Conservation (phyloP, 2,329 filamentous ascomycete genomes). For the Phaeosphaeriaceae sp. region DNA sequence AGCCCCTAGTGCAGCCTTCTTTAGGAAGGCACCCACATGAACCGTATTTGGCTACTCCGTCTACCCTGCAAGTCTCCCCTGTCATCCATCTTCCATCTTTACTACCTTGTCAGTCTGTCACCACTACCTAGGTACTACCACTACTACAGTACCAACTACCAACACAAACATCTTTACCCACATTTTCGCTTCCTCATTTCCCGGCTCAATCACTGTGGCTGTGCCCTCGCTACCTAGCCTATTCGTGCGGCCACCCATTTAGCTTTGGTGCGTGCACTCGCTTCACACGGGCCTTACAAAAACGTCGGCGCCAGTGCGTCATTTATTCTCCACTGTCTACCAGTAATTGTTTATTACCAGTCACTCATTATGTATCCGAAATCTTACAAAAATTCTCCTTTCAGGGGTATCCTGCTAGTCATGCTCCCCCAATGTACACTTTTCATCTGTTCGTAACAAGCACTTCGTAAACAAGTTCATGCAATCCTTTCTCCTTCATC, state of each 20-base stretch:
- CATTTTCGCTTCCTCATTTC: too few relatives aligned
- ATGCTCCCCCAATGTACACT: background rate
- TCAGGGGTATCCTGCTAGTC: constrained; percentile 3
- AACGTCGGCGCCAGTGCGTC: background rate
- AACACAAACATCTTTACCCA: too few relatives aligned
- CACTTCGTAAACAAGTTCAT: too few relatives aligned
- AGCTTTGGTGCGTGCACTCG: constrained; percentile 2
- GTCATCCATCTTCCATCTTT: background rate
- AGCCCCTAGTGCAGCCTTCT: constrained; percentile 2
- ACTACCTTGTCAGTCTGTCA: too few relatives aligned
- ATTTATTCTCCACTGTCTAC: background rate
- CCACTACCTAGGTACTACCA: too few relatives aligned
- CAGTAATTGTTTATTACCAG: background rate
- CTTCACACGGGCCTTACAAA: constrained; percentile 1
- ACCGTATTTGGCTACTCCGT: background rate
- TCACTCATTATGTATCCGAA: too few relatives aligned
- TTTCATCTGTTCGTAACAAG: background rate
- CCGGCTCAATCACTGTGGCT: too few relatives aligned
- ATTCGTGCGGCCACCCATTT: background rate
- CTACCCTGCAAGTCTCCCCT: background rate
- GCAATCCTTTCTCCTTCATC: background rate
- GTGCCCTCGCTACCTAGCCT: background rate
- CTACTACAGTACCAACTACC: too few relatives aligned
- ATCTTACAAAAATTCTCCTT: background rate
- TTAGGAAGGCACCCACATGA: background rate